These are phyloP conservation scores for Exophiala sideris DNA, from an alignment of 2,329 filamentous ascomycete genomes.

Conservation along the genomic window DNA sequence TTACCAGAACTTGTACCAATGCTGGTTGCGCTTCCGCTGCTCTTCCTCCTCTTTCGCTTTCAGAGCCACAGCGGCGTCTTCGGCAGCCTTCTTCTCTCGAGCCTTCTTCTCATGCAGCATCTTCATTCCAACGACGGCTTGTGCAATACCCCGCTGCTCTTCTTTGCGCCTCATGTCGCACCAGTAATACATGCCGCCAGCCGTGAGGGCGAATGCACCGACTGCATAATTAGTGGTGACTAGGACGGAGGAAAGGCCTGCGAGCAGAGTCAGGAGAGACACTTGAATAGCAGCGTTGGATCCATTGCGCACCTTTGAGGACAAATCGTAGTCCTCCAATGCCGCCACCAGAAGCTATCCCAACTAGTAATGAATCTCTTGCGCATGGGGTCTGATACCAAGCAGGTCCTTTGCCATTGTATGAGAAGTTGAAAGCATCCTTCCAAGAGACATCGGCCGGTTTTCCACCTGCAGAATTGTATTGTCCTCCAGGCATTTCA, in stretches of 20 bases:
- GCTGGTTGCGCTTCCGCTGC: conserved; percentile 39
- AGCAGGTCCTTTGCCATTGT: conserved; percentile 64
- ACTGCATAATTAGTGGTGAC: conserved; percentile 74
- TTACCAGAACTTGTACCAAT: conserved; percentile 49
- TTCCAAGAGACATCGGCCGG: conserved; percentile 41
- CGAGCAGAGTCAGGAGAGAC: conserved; percentile 6
- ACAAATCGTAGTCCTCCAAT: conserved; percentile 72
- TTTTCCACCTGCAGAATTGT: conserved; percentile 59
- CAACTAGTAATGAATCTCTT: conserved; percentile 75
- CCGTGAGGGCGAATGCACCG: conserved; percentile 66
- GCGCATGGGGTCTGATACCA: conserved; percentile 80
- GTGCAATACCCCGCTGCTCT: conserved; percentile 79
- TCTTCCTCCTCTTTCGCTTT: conserved; percentile 36
- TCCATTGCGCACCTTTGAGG: conserved; percentile 61
- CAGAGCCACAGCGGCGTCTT: conserved; percentile 36
- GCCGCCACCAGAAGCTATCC: conserved; percentile 75
- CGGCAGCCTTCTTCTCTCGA: conserved; percentile 40
- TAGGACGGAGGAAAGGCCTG: conserved; percentile 12
- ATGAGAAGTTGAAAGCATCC: conserved; percentile 51
- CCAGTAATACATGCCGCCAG: conserved; percentile 75
- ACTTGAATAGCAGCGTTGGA: conserved; percentile 10
- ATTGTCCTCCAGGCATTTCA: conserved; percentile 54
- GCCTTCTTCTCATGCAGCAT: conserved; percentile 67
- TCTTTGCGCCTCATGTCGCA: conserved; percentile 71
- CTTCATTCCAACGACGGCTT: conserved; percentile 78